Base-by-base conservation (phyloP, 2,329 filamentous ascomycete genomes). In the Clarireedia homoeocarpa region DNA sequence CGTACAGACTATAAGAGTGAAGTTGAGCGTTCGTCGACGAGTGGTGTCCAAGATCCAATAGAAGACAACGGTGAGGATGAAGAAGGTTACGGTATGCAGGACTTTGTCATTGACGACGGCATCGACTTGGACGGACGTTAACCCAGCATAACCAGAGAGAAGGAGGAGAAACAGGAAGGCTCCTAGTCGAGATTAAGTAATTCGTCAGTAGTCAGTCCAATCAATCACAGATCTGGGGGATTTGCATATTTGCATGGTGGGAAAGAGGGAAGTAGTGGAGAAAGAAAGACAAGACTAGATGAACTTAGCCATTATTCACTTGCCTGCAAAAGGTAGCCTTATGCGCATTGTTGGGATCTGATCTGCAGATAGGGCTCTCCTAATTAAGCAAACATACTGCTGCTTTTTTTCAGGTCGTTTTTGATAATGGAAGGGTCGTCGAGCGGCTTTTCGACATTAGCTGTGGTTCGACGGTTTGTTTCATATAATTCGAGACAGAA, bases 1-100 rank as follows among this genome's bases (percentile, higher is more conserved):
- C 5, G 91, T 95, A 74, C 90, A 95, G 58, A 90, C 77, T 23
- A 90, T 70, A 26, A 96, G 75, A 14, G 91, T 95, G 62, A 96
- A 75, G 72, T 99, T 87, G 49, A 96, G 76, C 20, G 84, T 86
- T 63, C 92, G 88, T 51, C 92, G 85, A 60, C 94, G 88, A 61
- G 85, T 87, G 52, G 91, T 95, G 71, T 99, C 94, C 65, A 96
- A 74, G 69, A 96, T 88, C 91, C 94, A 99, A 82, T 99, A 99
- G 79, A 97, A 97, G 64, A 81, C 75, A 62, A 88, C 73, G 15
- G 92, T 96, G 53, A 99, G 80, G 63, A 89, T 70, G 78, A 97
- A 96, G 77, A 99, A 97, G 66, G 88, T 91, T 57, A 91, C 60
- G 65, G 88, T 79, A 73, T 97, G 94, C 27, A 97, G 80, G 67